Percentiles rank a stretch among this genome's conserved stretches.
These are phyloP conservation scores for Monascus ruber DNA, from an alignment of 2,329 filamentous ascomycete genomes.

Conservation along the genomic window DNA sequence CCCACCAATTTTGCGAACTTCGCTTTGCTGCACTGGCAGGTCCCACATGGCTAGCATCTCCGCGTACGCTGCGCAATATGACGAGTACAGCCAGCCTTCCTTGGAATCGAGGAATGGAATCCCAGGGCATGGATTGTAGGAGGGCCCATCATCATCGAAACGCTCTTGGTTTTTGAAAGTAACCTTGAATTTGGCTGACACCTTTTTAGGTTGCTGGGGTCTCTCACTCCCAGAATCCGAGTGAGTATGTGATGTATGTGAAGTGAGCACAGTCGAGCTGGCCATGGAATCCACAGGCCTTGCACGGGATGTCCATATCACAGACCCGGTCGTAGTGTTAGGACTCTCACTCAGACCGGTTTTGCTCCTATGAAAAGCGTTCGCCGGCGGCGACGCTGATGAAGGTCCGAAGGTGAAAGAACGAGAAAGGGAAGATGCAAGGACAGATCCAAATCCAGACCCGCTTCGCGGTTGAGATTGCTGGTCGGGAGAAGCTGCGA, in stretches of 20 bases:
- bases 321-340: slow-evolving; percentile 14
- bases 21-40: slow-evolving; percentile 42
- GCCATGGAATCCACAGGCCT: slow-evolving; percentile 14
- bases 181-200: slow-evolving; percentile 31
- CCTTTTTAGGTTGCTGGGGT: slow-evolving; percentile 14
- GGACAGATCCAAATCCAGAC: slow-evolving; percentile 30
- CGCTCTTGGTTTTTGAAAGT: slow-evolving; percentile 45
- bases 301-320: slow-evolving; percentile 17
- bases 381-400: slow-evolving; percentile 31
- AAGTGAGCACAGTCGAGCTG: slow-evolving; percentile 16
- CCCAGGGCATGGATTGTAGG: slow-evolving; percentile 18
- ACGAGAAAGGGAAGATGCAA: slow-evolving; percentile 35
- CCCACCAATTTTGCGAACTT: slow-evolving; percentile 47
- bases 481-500: slow-evolving; percentile 32
- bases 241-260: slow-evolving; percentile 22
- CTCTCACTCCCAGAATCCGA: slow-evolving; percentile 30
- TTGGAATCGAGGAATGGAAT: slow-evolving; percentile 37
- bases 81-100: slow-evolving; percentile 36
- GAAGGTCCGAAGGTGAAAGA: slow-evolving; percentile 35
- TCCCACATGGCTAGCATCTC: slow-evolving; percentile 49
- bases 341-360: slow-evolving; percentile 26
- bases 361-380: slow-evolving; percentile 22
- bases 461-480: slow-evolving; percentile 26
- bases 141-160: slow-evolving; percentile 43
- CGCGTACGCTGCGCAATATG: slow-evolving; percentile 48